Evolutionary conservation across 2,329 filamentous ascomycete species (phyloP).

Genomic region (Berkeleyomyces basicola): DNA sequence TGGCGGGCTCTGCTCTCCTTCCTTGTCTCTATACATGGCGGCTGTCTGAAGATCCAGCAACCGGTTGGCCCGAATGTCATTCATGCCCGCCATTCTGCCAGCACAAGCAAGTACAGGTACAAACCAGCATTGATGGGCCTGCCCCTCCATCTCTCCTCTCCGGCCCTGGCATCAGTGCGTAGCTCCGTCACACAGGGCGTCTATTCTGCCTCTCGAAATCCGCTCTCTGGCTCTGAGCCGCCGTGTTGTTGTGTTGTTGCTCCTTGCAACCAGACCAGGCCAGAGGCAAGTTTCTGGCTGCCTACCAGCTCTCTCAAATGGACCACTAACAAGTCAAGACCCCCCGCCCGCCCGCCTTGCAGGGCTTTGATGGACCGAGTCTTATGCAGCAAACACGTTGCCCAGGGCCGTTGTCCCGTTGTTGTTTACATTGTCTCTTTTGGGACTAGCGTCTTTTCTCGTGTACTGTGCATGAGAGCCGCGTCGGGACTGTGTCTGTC

Average conservation of each 20-base stretch:
- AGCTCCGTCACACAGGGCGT: not conserved
- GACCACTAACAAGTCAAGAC: constrained; percentile 1
- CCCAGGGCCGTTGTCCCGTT: not conserved
- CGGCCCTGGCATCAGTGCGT: not conserved
- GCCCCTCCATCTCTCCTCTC: not conserved
- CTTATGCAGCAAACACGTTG: not conserved
- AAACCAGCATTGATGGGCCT: not conserved
- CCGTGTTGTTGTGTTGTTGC: not conserved
- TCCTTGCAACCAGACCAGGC: not conserved
- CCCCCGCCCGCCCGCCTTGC: not conserved
- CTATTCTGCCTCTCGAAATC: not conserved
- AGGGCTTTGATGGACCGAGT: not conserved
- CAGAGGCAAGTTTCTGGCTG: not conserved
- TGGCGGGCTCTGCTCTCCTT: not conserved
- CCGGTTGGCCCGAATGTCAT: not conserved
- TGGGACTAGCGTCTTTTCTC: not conserved
- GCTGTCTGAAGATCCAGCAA: not conserved
- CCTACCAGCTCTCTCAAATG: constrained; percentile 1
- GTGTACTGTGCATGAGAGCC: not conserved
- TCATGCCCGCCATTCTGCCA: not conserved
- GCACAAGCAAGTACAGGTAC: not conserved
- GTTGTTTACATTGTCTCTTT: not conserved
- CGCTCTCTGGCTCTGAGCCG: not conserved
- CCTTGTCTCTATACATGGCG: not conserved
- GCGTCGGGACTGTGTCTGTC: not conserved